These are phyloP conservation scores for Zanthoxylum bungeanum DNA, from an alignment of 345 rosid species.

Conservation along the genomic window DNA sequence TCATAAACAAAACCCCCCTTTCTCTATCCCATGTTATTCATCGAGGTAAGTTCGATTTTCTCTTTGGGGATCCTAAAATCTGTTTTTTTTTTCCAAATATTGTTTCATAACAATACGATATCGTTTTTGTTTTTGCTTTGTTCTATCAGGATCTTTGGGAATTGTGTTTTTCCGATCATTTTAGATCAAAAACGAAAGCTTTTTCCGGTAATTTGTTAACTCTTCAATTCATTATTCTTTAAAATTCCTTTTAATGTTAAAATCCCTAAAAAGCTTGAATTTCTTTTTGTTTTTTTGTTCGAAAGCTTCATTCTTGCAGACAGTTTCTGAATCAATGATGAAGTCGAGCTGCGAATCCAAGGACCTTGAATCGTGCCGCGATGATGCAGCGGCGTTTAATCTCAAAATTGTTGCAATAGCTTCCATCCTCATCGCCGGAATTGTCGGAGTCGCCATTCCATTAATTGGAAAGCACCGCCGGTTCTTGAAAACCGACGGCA, in stretches of 20 bases:
- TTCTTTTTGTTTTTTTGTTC: background rate
- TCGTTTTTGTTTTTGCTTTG: background rate
- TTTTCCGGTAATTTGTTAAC: slow-evolving; percentile 38
- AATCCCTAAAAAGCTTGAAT: background rate
- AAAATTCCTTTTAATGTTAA: background rate
- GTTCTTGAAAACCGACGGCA: slow-evolving; percentile 55
- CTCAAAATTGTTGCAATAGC: slow-evolving; percentile 75
- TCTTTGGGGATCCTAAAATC: background rate
- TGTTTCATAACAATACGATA: background rate
- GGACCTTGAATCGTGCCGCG: slow-evolving; percentile 54
- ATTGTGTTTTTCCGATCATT: slow-evolving; percentile 26
- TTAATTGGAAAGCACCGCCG: slow-evolving; percentile 61
- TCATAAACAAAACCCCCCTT: background rate
- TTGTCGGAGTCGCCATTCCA: slow-evolving; percentile 65
- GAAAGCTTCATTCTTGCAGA: slow-evolving; percentile 34
- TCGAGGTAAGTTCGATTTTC: slow-evolving; percentile 25
- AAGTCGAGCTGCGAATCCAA: slow-evolving; percentile 35
- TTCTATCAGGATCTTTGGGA: slow-evolving; percentile 44
- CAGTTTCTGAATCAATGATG: slow-evolving; percentile 33
- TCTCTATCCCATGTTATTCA: slow-evolving; percentile 29
- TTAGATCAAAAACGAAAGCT: slow-evolving; percentile 31
- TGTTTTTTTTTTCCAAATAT: background rate
- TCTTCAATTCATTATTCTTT: no score
- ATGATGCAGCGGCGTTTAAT: slow-evolving; percentile 50
- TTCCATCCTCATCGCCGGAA: slow-evolving; percentile 64